phyloP scores from a whole-genome alignment of 2,329 filamentous ascomycete genomes.

The Seiridium unicorne region DNA sequence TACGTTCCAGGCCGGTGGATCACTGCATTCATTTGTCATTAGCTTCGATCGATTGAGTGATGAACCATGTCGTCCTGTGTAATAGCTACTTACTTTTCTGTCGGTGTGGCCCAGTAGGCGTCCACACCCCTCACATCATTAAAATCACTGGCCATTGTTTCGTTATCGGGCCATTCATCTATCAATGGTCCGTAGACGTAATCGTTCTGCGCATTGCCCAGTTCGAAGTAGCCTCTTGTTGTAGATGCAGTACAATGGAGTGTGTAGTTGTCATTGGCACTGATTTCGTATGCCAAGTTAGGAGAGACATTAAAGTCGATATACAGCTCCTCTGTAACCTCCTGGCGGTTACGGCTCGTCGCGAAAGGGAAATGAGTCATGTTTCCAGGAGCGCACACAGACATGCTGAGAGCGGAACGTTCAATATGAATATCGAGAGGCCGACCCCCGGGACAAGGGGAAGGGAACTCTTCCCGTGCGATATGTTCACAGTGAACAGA shows the following conservation, averaged over 20 bases:
- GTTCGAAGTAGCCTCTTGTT: conserved; percentile 14
- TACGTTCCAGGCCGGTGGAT: neutral
- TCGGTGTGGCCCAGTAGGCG: conserved; percentile 1
- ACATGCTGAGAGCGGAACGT: conserved; percentile 7
- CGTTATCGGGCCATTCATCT: conserved; percentile 13
- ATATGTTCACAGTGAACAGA: conserved; percentile 13
- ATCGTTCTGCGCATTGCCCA: conserved; percentile 12
- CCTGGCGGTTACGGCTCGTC: conserved; percentile 13
- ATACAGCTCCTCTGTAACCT: conserved; percentile 12
- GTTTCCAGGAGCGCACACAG: conserved; percentile 13
- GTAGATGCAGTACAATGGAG: conserved; percentile 12
- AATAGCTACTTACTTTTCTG: conserved; percentile 7
- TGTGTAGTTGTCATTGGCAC: conserved; percentile 9
- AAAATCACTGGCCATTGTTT: conserved; percentile 11
- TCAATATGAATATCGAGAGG: conserved; percentile 10
- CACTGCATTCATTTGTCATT: neutral
- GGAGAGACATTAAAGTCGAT: conserved; percentile 10
- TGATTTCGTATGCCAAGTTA: too few relatives aligned
- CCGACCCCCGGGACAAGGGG: conserved; percentile 8
- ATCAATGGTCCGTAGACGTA: conserved; percentile 14
- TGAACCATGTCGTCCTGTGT: neutral
- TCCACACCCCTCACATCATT: conserved; percentile 7
- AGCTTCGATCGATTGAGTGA: neutral
- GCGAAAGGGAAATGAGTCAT: conserved; percentile 13
- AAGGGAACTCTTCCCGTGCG: conserved; percentile 9